Base-by-base conservation (phyloP, 805 yeast species). In the Lipomyces sp. region DNA sequence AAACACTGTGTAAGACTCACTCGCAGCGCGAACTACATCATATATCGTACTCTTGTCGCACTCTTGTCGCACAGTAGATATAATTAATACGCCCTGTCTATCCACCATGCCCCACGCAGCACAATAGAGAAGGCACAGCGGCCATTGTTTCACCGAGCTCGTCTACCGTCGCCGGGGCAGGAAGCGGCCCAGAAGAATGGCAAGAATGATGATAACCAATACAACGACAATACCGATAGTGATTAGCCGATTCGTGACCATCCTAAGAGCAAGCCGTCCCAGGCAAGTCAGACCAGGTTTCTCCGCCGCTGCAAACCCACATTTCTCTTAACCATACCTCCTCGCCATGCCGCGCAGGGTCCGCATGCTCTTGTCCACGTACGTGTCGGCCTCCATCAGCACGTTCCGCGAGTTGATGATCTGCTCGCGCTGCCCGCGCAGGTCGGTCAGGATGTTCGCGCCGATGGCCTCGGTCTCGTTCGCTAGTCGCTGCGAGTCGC, bases 391-490 rank as follows among this genome's bases (percentile, higher is more conserved):
- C 56, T 89, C 91, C 69, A 79, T 78, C 44, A 93, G 72, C 24
- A 52, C 58, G 61, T 84, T 86, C 67, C 97, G 80, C 21, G 96
- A 81, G 61, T 90, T 88, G 47, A 80, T 73, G 39, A 93, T 79
- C 64, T 95, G 97, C 63, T 93, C 98, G 51, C 98, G 75, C 71
- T 93, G 98, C 23, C 95, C 83, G 54, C 96, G 77, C 59, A 93
- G 73, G 65, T 91, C 96, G 61, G 81, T 82, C 70, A 93, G 76
- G 45, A 93, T 93, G 58, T 85, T 84, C 13, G 96, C 87, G 1
- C 98, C 98, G 45, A 93, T 81, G 29, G 76, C 75, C 68, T 93
- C 98, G 0, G 98, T 89, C 61, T 93, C 98, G 45, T 85, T 73
- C 5, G 98, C 98, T 2, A 89, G 75, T 60, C 97, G 76, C 57